Evolutionary conservation across 1,284 basidiomycete genomes (phyloP), one percentile per base, ranked within the genome.

Genomic region (Puccinia sorghi): DNA sequence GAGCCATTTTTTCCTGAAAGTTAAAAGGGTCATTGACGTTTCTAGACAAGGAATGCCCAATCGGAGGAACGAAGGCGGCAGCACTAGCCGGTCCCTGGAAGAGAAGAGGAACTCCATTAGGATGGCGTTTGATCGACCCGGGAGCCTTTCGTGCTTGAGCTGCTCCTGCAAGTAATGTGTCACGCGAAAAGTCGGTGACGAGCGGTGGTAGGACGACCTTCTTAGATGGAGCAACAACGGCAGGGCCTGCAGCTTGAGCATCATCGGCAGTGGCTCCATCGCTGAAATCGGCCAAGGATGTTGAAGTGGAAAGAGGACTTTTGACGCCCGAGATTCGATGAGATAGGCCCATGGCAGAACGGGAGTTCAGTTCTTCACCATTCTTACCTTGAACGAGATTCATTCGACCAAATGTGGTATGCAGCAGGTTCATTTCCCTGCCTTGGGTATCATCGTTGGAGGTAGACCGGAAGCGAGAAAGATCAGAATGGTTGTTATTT

Each of bases 51-150:
- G 70, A 83, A 82, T 88, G 88, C 0, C 88, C 88, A 72, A 88
- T 87, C 46, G 86, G 86, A 2, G 86, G 86, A 5, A 86, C 86
- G 82, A 86, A 87, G 7, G 86, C 85, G 4, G 86, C 85, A 5
- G 87, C 86, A 81, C 88, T 87, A 64, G 84, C 85, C 79, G 89
- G 85, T n/a, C 86, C 85, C 37, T 77, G 66, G 41, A 70, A 77
- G 50, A 54, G 32, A 13, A 77, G 39, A 20, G 64, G 48, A n/a
- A 41, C 25, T 15, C 32, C 20, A 32, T 66, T 46, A 20, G 75
- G 43, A 13, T 59, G 52, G 12, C 50, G 66, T n/a, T 61, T 56
- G 41, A 64, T 46, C 39, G 66, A 59, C 17, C 43, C 52, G 13
- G 64, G 22, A 43, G 39, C 20, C 17, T 57, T 50, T 20, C 52